Conservation (phyloP, 2,329 filamentous ascomycete species). For the Colletotrichum sp. region DNA sequence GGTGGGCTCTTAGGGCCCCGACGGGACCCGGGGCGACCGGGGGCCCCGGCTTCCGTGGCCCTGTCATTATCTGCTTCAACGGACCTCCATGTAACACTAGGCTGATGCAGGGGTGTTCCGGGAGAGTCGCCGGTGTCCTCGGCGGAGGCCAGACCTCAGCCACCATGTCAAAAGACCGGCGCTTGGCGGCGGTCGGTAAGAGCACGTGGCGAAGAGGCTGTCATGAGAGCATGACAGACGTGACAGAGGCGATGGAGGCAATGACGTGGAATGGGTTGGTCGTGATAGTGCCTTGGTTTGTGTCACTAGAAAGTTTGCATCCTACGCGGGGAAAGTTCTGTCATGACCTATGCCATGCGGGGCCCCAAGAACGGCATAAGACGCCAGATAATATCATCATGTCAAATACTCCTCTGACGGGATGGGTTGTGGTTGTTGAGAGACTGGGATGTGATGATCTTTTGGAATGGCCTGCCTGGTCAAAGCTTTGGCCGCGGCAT, state of each 20-base stretch:
- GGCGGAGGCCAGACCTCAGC: background rate
- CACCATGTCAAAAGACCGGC: background rate
- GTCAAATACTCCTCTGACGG: background rate
- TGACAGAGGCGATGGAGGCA: background rate
- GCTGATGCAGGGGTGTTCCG: background rate
- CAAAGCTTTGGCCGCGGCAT: conserved; percentile 9
- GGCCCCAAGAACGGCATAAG: background rate
- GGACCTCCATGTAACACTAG: background rate
- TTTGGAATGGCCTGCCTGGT: background rate
- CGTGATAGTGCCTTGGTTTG: background rate
- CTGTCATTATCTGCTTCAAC: background rate
- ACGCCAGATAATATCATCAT: background rate
- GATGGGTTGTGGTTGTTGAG: background rate
- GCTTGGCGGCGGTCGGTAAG: background rate
- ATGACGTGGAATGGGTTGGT: background rate
- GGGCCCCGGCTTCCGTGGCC: background rate
- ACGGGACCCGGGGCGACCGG: background rate
- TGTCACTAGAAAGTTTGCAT: background rate
- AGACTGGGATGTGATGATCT: background rate
- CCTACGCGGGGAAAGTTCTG: conserved; percentile 1
- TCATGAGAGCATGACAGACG: background rate
- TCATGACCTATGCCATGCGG: background rate
- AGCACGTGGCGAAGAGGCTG: background rate
- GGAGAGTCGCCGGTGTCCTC: background rate
- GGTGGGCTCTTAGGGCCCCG: background rate